phyloP scores from a whole-genome alignment of 805 yeast genomes.

The Kazachstania africana region DNA sequence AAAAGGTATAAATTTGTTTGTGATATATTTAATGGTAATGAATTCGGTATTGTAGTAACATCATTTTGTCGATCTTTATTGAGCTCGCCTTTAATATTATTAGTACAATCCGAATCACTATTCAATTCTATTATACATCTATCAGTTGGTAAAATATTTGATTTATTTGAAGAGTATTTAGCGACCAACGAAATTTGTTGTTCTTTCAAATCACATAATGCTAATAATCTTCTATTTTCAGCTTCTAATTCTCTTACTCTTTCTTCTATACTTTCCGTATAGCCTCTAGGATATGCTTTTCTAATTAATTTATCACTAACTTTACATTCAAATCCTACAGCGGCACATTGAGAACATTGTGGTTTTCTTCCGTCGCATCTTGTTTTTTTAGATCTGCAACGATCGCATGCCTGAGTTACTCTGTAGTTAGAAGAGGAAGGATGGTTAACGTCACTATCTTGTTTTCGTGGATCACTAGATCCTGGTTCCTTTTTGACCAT shows the following conservation, averaged over 20 bases:
- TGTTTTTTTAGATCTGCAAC: conserved; percentile 67
- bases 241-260: conserved; percentile 76
- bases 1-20: conserved; percentile 2
- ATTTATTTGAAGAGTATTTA: neutral
- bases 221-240: conserved; percentile 60
- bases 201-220: conserved; percentile 27
- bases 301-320: conserved; percentile 80
- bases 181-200: conserved; percentile 10
- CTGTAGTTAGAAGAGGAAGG: conserved; percentile 34
- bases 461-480: too few relatives aligned
- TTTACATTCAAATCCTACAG: conserved; percentile 79
- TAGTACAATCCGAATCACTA: neutral
- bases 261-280: conserved; percentile 82
- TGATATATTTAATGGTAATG: too few relatives aligned
- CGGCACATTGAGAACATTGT: conserved; percentile 69
- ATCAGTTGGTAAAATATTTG: neutral
- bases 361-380: conserved; percentile 62
- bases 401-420: conserved; percentile 84
- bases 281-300: conserved; percentile 83
- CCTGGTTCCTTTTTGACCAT: too few relatives aligned
- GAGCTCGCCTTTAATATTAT: neutral
- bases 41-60: neutral
- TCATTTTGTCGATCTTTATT: too few relatives aligned
- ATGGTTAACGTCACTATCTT: neutral
- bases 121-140: neutral